These are phyloP conservation scores for Neospora caninum DNA, from an alignment of 169 alveolate species.

Conservation along the genomic window DNA sequence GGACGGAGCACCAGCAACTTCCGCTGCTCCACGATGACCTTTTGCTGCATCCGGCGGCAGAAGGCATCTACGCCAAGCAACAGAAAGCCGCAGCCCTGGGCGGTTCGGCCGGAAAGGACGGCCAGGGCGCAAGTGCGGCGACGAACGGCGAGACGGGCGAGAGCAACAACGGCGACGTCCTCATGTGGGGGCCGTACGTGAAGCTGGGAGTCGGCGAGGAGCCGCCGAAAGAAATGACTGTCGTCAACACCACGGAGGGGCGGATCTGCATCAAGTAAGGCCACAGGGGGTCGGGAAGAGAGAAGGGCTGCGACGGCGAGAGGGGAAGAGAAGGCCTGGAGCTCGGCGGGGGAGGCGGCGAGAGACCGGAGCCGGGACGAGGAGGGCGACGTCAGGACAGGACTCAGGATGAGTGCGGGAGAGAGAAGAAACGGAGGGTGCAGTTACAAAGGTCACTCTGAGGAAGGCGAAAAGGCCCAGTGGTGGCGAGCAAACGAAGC, in stretches of 20 bases:
- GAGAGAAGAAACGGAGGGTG: not conserved
- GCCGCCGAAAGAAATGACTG: conserved; percentile 52
- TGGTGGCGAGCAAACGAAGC: too few relatives aligned
- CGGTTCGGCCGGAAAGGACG: not conserved
- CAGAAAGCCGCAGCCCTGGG: conserved; percentile 33
- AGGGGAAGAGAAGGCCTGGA: not conserved
- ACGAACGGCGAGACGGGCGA: not conserved
- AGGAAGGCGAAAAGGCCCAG: too few relatives aligned
- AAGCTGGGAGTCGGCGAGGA: conserved; percentile 54
- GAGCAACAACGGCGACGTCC: conserved; percentile 31
- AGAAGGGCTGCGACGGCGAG: not conserved
- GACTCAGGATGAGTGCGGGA: not conserved
- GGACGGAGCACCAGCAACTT: conserved; percentile 36
- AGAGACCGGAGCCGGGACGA: not conserved
- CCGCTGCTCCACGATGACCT: conserved; percentile 70
- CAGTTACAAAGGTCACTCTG: too few relatives aligned
- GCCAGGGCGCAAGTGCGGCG: not conserved
- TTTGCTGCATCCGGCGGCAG: conserved; percentile 68
- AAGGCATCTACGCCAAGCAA: conserved; percentile 49
- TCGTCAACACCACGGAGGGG: conserved; percentile 64
- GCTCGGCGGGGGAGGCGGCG: not conserved
- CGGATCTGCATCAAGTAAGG: conserved; percentile 67
- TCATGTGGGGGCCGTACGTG: conserved; percentile 66
- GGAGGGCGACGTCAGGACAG: not conserved
- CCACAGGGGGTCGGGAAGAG: not conserved